phyloP scores from a whole-genome alignment of 139 green algal species.

The Astrephomene gubernaculifera region DNA sequence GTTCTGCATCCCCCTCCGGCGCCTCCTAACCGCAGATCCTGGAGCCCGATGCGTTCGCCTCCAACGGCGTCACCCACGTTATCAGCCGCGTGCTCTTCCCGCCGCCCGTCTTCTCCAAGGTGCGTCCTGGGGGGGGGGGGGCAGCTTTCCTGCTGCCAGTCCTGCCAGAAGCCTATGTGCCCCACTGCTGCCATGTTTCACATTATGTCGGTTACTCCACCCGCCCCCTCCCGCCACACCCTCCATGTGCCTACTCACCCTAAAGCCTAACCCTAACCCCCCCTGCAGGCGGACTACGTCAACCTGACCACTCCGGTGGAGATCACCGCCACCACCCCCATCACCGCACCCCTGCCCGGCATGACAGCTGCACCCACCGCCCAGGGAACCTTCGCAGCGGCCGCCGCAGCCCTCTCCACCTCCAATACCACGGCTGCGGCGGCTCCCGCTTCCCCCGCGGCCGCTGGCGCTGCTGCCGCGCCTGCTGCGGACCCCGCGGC shows the following conservation, averaged over 20 bases:
- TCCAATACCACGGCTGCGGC: not conserved
- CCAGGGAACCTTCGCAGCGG: not conserved
- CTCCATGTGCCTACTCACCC: no score
- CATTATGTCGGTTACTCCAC: no score
- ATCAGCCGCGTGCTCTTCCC: conserved; percentile 76
- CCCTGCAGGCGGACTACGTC: conserved; percentile 15
- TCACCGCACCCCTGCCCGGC: not conserved
- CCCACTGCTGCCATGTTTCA: no score
- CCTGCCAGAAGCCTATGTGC: no score
- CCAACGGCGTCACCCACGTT: conserved; percentile 72
- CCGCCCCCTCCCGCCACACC: no score
- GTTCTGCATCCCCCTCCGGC: not conserved
- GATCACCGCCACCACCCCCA: conserved; percentile 16
- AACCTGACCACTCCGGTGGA: conserved; percentile 5
- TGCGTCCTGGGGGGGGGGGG: no score
- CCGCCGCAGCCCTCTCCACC: not conserved
- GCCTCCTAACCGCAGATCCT: conserved; percentile 24
- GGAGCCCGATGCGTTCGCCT: conserved; percentile 53
- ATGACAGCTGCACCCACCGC: not conserved
- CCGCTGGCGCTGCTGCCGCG: not conserved
- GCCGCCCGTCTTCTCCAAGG: conserved; percentile 54
- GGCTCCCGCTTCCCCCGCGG: no score
- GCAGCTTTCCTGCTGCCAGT: no score
- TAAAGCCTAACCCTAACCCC: no score
- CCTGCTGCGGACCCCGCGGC: not conserved